Base-by-base conservation (phyloP, 176 grass and related monocot genomes). In the Pontederia paniculata region DNA sequence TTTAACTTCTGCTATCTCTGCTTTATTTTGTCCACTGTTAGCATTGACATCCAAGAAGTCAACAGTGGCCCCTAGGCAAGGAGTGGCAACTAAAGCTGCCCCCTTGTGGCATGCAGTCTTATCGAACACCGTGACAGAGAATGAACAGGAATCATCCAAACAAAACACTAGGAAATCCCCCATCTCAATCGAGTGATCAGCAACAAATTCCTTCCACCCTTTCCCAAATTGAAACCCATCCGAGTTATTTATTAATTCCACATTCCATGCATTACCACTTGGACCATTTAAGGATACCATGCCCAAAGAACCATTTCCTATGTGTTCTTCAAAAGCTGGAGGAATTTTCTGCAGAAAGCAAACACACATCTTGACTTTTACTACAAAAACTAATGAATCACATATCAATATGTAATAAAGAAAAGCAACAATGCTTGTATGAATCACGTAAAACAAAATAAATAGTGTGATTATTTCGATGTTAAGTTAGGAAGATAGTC, bases 151-250 rank as follows among this genome's bases (percentile, higher is more conserved):
- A 16, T 77, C 80, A 62, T 84, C 83, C 31, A 88, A 78, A 19
- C 47, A 66, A 68, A 97, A 90, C 0, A 89, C 65, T 57, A 97
- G 58, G 42, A 91, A 73, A 55, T 90, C 74, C 21, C 86, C 82
- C 4, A 12, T 12, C 44, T 62, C 23, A 8, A 97, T 22, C 0
- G 77, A 78, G 54, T 97, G 86, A 23, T 90, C 86, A 12, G 10
- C 50, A 45, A 81, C 77, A 21, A 97, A 97, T 44, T 79, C 67
- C 41, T 77, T 81, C 91, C 86, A 97, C 10, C 91, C 91, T 52
- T 63, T 52, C 47, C 53, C 53, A 20, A 97, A 87, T 18, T 8
- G 67, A 8, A 79, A 45, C 1, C 64, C 74, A 21, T 74, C 53
- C 3, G 66, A 80, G 15, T 54, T 79, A 31, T 70, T 68, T 19